phyloP scores from a whole-genome alignment of 176 grass and related monocot species.

The Thalia dealbata region DNA sequence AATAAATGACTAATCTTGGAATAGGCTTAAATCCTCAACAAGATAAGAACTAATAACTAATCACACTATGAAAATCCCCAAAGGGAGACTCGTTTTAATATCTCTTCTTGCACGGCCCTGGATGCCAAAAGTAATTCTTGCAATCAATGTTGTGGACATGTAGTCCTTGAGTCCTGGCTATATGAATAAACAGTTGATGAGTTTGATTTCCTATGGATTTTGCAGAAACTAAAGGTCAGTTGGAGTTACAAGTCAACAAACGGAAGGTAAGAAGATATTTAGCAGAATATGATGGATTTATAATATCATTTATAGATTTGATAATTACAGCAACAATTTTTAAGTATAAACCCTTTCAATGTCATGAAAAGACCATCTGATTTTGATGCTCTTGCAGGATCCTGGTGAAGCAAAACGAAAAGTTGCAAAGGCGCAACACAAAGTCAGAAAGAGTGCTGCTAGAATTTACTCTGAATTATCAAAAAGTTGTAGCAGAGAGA shows the following conservation, averaged over 20 bases:
- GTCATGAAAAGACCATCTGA: neutral
- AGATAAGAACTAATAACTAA: too few species aligned
- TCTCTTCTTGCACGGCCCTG: neutral
- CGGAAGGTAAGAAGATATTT: constrained; percentile 37
- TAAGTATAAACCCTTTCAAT: neutral
- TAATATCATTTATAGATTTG: constrained; percentile 1
- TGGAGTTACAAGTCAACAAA: constrained; percentile 18
- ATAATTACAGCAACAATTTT: too few species aligned
- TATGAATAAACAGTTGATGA: neutral
- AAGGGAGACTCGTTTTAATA: neutral
- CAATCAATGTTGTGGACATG: neutral
- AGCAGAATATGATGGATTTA: constrained; percentile 26
- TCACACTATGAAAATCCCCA: too few species aligned
- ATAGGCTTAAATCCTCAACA: too few species aligned
- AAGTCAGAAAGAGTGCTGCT: constrained; percentile 79
- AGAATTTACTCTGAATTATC: constrained; percentile 73
- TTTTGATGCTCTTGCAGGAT: constrained; percentile 42
- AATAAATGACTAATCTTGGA: too few species aligned
- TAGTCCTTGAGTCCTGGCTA: neutral
- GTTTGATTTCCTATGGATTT: constrained; percentile 1
- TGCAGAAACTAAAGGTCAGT: constrained; percentile 39
- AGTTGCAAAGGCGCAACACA: constrained; percentile 40
- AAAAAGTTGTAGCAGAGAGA: constrained; percentile 71
- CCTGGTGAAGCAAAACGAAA: constrained; percentile 59
- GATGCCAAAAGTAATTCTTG: neutral